A percentile compares a stretch with the other conserved stretches of the same genome.
phyloP scores from a whole-genome alignment of 441 rosid genomes.

The Isatis lusitanica region DNA sequence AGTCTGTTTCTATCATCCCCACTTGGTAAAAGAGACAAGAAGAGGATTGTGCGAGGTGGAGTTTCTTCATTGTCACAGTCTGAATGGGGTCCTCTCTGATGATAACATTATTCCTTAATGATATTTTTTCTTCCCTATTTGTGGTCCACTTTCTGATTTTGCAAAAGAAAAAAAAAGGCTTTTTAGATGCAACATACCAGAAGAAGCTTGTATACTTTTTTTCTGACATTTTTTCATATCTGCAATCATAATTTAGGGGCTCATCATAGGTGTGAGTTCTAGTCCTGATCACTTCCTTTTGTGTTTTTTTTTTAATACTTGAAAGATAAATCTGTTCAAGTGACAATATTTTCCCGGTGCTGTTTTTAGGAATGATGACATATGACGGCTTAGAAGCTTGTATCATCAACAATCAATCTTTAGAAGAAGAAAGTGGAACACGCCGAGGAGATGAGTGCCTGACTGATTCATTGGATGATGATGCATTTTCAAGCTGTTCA shows the following conservation, averaged over 20 bases:
- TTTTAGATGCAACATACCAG: background rate
- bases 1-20: slow-evolving; percentile 16
- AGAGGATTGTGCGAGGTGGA: slow-evolving; percentile 14
- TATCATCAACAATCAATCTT: slow-evolving; percentile 75
- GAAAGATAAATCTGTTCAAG: background rate
- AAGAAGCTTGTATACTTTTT: slow-evolving; percentile 2
- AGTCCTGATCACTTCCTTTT: slow-evolving; percentile 50
- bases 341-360: background rate
- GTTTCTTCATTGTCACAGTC: slow-evolving; percentile 7
- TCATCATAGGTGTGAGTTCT: slow-evolving; percentile 61
- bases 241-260: slow-evolving; percentile 29
- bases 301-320: background rate
- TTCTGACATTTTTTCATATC: background rate
- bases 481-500: slow-evolving; percentile 62
- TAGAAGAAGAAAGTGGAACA: slow-evolving; percentile 75
- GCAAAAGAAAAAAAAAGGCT: background rate
- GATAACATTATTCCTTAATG: background rate
- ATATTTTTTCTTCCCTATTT: background rate
- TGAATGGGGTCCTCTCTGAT: background rate
- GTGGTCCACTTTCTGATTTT: slow-evolving; percentile 2
- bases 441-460: slow-evolving; percentile 77
- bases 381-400: slow-evolving; percentile 81
- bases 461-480: slow-evolving; percentile 74
- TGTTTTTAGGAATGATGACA: slow-evolving; percentile 64
- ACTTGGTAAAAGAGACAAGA: slow-evolving; percentile 19